These are phyloP conservation scores for Paxillus ammoniavirescens DNA, from an alignment of 768 basidiomycete species.

Conservation along the genomic window DNA sequence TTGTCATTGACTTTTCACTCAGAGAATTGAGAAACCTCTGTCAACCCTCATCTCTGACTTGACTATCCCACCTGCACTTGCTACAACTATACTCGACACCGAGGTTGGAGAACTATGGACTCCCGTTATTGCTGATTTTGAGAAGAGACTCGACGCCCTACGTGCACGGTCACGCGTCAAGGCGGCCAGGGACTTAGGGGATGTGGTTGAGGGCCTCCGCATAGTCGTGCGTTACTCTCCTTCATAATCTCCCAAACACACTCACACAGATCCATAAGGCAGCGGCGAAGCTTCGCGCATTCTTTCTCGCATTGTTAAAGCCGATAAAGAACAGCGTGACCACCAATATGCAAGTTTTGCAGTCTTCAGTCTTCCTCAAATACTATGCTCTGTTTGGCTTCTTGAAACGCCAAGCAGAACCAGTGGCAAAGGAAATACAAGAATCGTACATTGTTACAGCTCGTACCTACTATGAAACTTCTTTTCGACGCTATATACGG, in stretches of 20 bases:
- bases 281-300: constrained; percentile 82
- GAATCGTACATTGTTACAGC: constrained; percentile 81
- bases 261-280: constrained; percentile 49
- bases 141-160: constrained; percentile 65
- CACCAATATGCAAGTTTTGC: constrained; percentile 91
- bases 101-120: constrained; percentile 91
- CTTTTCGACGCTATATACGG: constrained; percentile 85
- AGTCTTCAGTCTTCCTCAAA: constrained; percentile 83
- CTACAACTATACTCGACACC: constrained; percentile 78
- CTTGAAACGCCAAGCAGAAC: constrained; percentile 76
- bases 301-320: constrained; percentile 81
- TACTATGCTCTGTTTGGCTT: constrained; percentile 82
- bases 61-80: constrained; percentile 77
- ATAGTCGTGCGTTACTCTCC: constrained; percentile 64
- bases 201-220: constrained; percentile 83
- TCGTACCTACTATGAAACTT: constrained; percentile 93
- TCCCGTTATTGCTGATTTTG: constrained; percentile 74
- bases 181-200: constrained; percentile 78
- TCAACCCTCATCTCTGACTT: constrained; percentile 78
- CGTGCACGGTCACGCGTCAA: constrained; percentile 79
- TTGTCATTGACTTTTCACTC: constrained; percentile 5
- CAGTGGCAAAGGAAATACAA: constrained; percentile 84
- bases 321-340: constrained; percentile 82
- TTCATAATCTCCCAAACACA: background rate
- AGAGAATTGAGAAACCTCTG: constrained; percentile 90